These are phyloP conservation scores for Solanum medicagineum DNA, from an alignment of 257 asterid genomes.

Conservation along the genomic window DNA sequence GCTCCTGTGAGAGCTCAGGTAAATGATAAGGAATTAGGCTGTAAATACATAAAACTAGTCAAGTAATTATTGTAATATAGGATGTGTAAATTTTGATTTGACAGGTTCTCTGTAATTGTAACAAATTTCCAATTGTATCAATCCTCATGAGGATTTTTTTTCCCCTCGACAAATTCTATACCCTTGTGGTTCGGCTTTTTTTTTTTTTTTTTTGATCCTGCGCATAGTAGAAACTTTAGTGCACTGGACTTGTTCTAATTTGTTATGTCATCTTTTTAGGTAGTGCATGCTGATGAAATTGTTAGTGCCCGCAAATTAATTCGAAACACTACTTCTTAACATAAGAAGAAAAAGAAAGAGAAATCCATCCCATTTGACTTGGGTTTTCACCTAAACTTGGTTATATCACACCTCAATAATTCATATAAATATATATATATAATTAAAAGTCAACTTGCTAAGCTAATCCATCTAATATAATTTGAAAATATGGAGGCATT, in stretches of 20 bases:
- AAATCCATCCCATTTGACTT: neutral
- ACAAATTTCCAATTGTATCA: constrained; percentile 2
- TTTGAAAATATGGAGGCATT: neutral
- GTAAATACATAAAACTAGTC: constrained; percentile 11
- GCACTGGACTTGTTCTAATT: too few relatives aligned
- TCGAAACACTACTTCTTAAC: neutral
- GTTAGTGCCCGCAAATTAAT: too few relatives aligned
- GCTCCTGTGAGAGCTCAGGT: constrained; percentile 85
- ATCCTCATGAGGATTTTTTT: neutral
- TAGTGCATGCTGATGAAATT: neutral
- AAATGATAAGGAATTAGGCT: constrained; percentile 18
- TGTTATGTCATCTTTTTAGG: neutral
- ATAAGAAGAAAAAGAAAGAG: neutral
- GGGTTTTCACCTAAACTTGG: neutral
- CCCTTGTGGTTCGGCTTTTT: too few relatives aligned
- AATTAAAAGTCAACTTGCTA: neutral
- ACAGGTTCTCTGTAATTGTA: constrained; percentile 5
- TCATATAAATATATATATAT: neutral
- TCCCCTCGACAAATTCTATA: neutral
- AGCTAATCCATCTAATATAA: neutral
- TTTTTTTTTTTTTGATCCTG: too few relatives aligned
- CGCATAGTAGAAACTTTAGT: too few relatives aligned
- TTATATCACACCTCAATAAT: neutral
- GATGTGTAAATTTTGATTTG: constrained; percentile 24
- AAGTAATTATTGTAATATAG: constrained; percentile 26